Conservation (phyloP, 2,329 filamentous ascomycete genomes). For the Fusarium ambrosium region DNA sequence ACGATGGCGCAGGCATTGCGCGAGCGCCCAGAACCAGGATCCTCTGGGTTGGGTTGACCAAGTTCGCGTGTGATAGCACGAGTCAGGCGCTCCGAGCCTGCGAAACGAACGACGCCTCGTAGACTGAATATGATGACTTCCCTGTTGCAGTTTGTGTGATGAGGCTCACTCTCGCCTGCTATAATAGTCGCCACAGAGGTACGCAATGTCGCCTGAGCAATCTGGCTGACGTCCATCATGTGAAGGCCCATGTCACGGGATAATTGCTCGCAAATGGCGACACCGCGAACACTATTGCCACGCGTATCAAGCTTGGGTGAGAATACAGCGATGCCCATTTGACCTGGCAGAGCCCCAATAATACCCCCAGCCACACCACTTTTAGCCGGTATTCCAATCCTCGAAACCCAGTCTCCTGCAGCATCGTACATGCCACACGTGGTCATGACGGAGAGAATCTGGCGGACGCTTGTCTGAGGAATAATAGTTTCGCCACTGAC, state of each 20-base stretch:
- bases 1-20: conserved; percentile 49
- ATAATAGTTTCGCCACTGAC: conserved; percentile 52
- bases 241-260: conserved; percentile 52
- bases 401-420: conserved; percentile 56
- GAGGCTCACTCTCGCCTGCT: conserved; percentile 42
- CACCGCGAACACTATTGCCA: conserved; percentile 52
- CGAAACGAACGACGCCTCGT: conserved; percentile 52
- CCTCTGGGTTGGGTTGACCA: conserved; percentile 32
- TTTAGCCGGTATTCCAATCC: conserved; percentile 56
- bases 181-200: conserved; percentile 50
- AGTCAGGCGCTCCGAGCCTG: conserved; percentile 51
- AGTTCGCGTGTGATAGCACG: conserved; percentile 50
- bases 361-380: conserved; percentile 53
- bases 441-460: conserved; percentile 58
- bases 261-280: conserved; percentile 50
- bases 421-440: conserved; percentile 59
- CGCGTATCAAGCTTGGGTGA: conserved; percentile 51
- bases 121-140: conserved; percentile 51
- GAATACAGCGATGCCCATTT: conserved; percentile 50
- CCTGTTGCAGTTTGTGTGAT: conserved; percentile 44
- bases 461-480: conserved; percentile 53
- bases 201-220: conserved; percentile 47
- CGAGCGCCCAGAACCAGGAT: conserved; percentile 46
- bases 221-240: conserved; percentile 54
- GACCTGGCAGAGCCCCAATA: conserved; percentile 50